Evolutionary conservation across 169 alveolate species (phyloP).

Genomic region (Eimeria zaria): DNA sequence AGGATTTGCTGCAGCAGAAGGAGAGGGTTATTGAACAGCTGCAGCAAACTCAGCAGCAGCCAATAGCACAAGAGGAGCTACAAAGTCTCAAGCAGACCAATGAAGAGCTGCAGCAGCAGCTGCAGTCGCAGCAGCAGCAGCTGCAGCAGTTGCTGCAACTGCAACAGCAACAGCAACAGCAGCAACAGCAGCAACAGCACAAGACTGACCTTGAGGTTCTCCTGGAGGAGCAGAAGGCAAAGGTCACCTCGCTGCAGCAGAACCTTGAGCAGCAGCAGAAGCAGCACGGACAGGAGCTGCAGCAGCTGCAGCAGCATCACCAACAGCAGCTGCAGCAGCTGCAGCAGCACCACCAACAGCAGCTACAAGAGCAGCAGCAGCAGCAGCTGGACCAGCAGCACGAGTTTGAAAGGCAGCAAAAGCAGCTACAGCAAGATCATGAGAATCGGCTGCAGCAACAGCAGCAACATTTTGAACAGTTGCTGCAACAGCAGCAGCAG

Average conservation of each 20-base stretch:
- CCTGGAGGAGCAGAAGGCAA: slow-evolving; percentile 7
- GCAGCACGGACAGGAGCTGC: background rate
- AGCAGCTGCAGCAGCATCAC: background rate
- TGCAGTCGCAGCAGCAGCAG: background rate
- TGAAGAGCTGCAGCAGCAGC: slow-evolving; percentile 24
- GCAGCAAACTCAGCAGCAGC: slow-evolving; percentile 39
- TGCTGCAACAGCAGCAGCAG: slow-evolving; percentile 16
- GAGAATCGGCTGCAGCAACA: background rate
- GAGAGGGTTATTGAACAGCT: background rate
- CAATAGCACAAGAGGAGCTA: background rate
- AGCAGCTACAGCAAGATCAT: no score
- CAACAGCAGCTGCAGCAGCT: background rate
- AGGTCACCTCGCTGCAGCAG: slow-evolving; percentile 9
- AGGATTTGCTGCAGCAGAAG: background rate
- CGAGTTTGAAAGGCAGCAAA: no score
- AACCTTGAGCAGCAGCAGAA: slow-evolving; percentile 45
- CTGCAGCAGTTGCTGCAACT: background rate
- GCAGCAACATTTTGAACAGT: background rate
- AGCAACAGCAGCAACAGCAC: background rate
- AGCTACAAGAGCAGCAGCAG: no score
- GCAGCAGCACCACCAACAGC: no score
- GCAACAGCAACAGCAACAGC: slow-evolving; percentile 18
- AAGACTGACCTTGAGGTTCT: background rate
- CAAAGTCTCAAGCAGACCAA: background rate
- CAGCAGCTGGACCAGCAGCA: slow-evolving; percentile 2